Conservation (phyloP, 768 basidiomycete species). For the Mycena rebaudengoi region DNA sequence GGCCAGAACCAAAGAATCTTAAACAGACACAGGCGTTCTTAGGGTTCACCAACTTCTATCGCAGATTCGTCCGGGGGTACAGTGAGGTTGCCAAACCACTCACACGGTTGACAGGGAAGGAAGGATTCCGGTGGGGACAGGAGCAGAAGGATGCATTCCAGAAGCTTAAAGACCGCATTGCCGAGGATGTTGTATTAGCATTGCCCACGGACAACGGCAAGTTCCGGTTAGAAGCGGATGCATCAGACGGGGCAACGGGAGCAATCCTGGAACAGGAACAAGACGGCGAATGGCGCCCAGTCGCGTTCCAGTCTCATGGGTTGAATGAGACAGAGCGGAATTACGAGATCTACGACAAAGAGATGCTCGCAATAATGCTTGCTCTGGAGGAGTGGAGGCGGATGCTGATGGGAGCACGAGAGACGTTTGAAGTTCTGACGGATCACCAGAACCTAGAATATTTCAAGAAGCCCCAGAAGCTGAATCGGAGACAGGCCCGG, state of each 20-base stretch:
- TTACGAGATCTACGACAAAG: slow-evolving; percentile 29
- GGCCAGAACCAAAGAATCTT: no score
- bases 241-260: slow-evolving; percentile 3
- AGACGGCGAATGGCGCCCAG: slow-evolving; percentile 9
- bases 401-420: slow-evolving; percentile 18
- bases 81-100: no score
- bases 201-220: background rate
- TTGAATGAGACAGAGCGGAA: slow-evolving; percentile 16
- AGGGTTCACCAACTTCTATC: no score
- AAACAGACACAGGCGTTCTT: no score
- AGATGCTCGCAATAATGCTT: slow-evolving; percentile 27
- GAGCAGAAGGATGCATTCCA: no score
- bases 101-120: no score
- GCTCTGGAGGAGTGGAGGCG: slow-evolving; percentile 20
- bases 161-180: no score
- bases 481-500: no score
- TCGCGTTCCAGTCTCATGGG: slow-evolving; percentile 14
- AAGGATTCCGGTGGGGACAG: no score
- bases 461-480: no score
- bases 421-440: slow-evolving; percentile 15
- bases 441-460: slow-evolving; percentile 28
- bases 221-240: slow-evolving; percentile 13
- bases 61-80: no score
- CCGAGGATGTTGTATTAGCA: no score
- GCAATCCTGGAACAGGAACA: background rate